These are phyloP conservation scores for Psidium guajava DNA, from an alignment of 345 rosid species.

Conservation along the genomic window DNA sequence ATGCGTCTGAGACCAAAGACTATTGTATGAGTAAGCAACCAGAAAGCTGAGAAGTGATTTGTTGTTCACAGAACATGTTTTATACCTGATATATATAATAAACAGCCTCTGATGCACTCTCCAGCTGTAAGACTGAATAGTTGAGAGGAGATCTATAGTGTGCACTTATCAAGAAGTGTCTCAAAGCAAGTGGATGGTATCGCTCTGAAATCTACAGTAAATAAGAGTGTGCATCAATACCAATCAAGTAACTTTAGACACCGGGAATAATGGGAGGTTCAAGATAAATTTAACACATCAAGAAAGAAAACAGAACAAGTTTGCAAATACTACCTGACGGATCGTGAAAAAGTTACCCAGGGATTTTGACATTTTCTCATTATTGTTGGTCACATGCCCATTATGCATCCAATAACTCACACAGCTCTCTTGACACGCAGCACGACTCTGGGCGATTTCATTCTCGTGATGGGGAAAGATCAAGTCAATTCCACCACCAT, in stretches of 20 bases:
- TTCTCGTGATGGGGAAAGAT: neutral
- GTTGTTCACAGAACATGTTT: neutral
- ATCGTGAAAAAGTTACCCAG: neutral
- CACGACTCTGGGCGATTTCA: neutral
- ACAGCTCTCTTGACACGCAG: neutral
- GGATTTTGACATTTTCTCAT: conserved; percentile 1
- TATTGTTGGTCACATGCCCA: conserved; percentile 1
- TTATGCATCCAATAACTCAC: conserved; percentile 1
- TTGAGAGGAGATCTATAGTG: conserved; percentile 82
- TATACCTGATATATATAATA: conserved; percentile 81
- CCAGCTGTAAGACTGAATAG: conserved; percentile 51
- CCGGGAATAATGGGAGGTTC: conserved; percentile 44
- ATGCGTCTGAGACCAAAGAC: neutral
- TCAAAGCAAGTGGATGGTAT: conserved; percentile 75
- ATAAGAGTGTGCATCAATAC: conserved; percentile 15
- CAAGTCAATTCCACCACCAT: neutral
- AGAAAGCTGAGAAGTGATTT: neutral
- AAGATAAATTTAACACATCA: neutral
- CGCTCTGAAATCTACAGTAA: conserved; percentile 63
- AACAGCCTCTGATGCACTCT: conserved; percentile 56
- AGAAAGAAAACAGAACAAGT: neutral
- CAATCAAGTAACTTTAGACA: conserved; percentile 71
- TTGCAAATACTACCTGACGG: neutral
- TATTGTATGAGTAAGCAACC: neutral
- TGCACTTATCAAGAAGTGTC: conserved; percentile 78